Evolutionary conservation across 2,329 filamentous ascomycete species (phyloP).

Genomic region (Fusarium miscanthi): DNA sequence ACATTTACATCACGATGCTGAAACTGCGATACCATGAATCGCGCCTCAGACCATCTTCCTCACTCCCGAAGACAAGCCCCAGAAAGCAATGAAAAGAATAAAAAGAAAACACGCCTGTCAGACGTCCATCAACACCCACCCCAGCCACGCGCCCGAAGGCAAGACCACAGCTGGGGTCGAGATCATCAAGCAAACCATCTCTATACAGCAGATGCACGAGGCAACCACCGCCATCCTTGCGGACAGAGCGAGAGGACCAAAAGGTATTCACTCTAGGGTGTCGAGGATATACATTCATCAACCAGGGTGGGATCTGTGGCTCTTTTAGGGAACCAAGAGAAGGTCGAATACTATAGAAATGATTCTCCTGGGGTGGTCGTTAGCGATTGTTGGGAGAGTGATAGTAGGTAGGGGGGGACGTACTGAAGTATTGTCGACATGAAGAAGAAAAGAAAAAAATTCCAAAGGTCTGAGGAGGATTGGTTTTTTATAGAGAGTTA

Average conservation of each 20-base stretch:
- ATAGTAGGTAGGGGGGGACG: neutral
- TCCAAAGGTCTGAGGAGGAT: slow-evolving; percentile 41
- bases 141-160: slow-evolving; percentile 80
- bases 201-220: slow-evolving; percentile 70
- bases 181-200: slow-evolving; percentile 87
- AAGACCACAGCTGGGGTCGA: slow-evolving; percentile 78
- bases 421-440: slow-evolving; percentile 70
- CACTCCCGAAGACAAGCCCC: slow-evolving; percentile 58
- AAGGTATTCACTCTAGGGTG: slow-evolving; percentile 55
- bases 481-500: slow-evolving; percentile 16
- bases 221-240: slow-evolving; percentile 66
- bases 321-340: slow-evolving; percentile 92
- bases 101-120: slow-evolving; percentile 74
- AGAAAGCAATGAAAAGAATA: slow-evolving; percentile 66
- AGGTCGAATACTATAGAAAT: slow-evolving; percentile 98
- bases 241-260: slow-evolving; percentile 43
- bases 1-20: neutral
- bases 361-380: slow-evolving; percentile 71
- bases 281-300: slow-evolving; percentile 75
- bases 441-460: slow-evolving; percentile 61
- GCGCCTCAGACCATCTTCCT: slow-evolving; percentile 58
- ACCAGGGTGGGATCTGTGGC: slow-evolving; percentile 82
- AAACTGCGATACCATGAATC: neutral
- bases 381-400: neutral
- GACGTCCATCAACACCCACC: slow-evolving; percentile 90